Base-by-base conservation (phyloP, 352 stramenopile genomes). In the Lagenidium giganteum region DNA sequence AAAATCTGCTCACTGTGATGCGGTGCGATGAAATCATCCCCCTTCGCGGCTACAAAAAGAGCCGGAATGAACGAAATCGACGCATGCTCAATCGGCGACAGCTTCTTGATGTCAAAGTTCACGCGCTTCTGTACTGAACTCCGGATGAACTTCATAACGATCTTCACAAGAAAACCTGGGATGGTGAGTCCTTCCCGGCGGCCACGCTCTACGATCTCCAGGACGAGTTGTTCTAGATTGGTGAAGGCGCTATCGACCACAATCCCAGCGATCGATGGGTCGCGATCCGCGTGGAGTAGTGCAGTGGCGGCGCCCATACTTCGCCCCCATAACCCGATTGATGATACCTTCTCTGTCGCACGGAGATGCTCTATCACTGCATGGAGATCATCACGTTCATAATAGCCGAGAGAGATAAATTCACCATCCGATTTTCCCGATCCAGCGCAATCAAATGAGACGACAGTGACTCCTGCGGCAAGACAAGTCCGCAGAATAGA, bases 261-360 rank as follows among this genome's bases (percentile, higher is more conserved):
- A 67, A 98, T 97, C 17, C 87, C 95, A 3, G 93, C 93, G 55
- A 99, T 98, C 12, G 83, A 96, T 17, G 95, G 95, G 69, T 99
- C 96, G 22, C 95, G 70, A 61, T 98, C 92, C 0, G 86, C 95
- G 68, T 99, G 96, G 53, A 99, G 79, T n/a, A 99, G 69, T 9
- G 96, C 94, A 0, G 96, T 99, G 1, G 95, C 96, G 6, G 96
- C 96, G 16, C 96, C 96, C 96, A 99, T 99, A 53, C 85, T 98
- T 45, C 96, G 59, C 3, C 96, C 96, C 96, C 96, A 99, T 1
- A 99, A 61, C 9, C 87, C 96, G 41, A 99, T 96, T 2, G 86
- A 92, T n/a, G 81, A 96, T 7, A 98, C 83, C 28, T 88, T 82
- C 47, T 83, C 83, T 0, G 86, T 93, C 4, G 62, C 61, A 5